phyloP scores from a whole-genome alignment of 495 filamentous ascomycete species.

The Penicillium simplicissimum region DNA sequence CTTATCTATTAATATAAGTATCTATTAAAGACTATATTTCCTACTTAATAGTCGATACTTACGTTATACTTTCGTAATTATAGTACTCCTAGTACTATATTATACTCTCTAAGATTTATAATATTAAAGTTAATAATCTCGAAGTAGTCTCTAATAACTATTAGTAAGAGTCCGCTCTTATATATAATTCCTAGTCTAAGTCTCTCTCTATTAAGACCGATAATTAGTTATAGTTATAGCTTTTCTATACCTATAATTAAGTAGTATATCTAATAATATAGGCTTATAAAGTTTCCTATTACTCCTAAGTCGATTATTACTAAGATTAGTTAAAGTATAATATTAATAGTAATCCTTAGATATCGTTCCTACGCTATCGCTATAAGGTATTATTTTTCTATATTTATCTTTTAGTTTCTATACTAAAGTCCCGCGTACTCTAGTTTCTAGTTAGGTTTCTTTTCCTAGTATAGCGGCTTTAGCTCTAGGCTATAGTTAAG shows the following conservation, averaged over 20 bases:
- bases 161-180: background rate
- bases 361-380: background rate
- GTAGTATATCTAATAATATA: background rate
- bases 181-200: background rate
- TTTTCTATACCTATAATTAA: background rate
- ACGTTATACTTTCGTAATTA: background rate
- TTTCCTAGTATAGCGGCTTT: background rate
- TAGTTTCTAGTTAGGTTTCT: background rate
- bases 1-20: background rate
- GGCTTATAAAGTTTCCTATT: slow-evolving; percentile 1
- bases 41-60: background rate
- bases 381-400: background rate
- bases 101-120: slow-evolving; percentile 1
- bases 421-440: background rate
- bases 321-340: background rate
- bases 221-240: background rate
- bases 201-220: background rate
- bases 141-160: slow-evolving; percentile 19
- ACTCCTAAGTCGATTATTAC: slow-evolving; percentile 1
- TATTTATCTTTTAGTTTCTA: background rate
- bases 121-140: slow-evolving; percentile 10
- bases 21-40: background rate
- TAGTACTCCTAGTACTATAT: background rate
- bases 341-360: background rate
- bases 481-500: background rate